Percentiles rank a stretch among this genome's conserved stretches.
Conservation (phyloP, 208 protist species). For the Acanthamoeba sp. region DNA sequence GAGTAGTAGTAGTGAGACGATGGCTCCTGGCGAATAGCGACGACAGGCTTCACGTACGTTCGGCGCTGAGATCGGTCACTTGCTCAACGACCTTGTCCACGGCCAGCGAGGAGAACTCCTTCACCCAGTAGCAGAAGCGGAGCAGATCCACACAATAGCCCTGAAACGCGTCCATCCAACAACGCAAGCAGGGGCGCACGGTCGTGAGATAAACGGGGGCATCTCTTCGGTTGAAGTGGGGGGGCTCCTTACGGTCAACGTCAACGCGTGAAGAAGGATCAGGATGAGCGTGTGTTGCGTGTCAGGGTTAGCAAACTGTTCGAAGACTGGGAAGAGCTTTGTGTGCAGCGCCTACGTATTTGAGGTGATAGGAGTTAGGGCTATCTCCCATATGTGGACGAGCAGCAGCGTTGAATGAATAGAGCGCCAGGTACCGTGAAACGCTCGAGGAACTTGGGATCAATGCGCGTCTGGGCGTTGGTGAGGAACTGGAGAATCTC, state of each 20-base stretch:
- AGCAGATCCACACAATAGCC: slow-evolving; percentile 37
- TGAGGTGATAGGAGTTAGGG: not conserved
- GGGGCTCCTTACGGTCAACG: slow-evolving; percentile 16
- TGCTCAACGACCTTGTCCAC: not conserved
- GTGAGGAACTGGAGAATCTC: not conserved
- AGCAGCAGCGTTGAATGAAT: not conserved
- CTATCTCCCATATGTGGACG: not conserved
- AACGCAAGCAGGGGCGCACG: no score
- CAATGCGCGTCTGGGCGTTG: not conserved
- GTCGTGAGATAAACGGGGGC: no score
- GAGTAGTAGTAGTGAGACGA: no score
- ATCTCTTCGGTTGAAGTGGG: not conserved
- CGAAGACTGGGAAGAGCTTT: slow-evolving; percentile 10
- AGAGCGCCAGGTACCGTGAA: not conserved
- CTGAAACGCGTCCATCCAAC: no score
- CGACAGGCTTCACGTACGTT: no score
- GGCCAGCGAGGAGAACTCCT: not conserved
- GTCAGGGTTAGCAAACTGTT: slow-evolving; percentile 25
- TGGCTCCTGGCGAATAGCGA: not conserved
- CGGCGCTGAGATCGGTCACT: slow-evolving; percentile 12
- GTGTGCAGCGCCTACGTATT: not conserved
- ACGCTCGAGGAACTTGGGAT: slow-evolving; percentile 55
- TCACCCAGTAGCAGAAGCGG: slow-evolving; percentile 61
- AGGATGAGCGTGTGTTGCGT: slow-evolving; percentile 27
- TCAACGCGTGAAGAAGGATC: slow-evolving; percentile 36